Conservation (phyloP, 2,329 filamentous ascomycete species). For the Cryphonectria radicalis region DNA sequence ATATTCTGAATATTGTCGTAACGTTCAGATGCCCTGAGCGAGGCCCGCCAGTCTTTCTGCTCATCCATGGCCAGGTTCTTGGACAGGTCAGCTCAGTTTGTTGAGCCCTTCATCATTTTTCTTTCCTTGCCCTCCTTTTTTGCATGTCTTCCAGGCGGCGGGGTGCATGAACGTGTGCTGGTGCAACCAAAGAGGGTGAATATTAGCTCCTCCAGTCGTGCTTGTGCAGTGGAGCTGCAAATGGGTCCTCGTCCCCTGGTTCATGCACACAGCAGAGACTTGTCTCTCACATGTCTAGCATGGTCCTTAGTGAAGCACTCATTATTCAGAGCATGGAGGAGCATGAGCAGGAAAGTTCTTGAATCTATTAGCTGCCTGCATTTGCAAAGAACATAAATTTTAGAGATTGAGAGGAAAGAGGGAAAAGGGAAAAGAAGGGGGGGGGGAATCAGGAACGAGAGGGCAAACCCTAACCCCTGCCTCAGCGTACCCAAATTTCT, state of each 20-base stretch:
- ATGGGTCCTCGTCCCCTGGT: background rate
- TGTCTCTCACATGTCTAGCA: background rate
- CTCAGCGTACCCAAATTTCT: background rate
- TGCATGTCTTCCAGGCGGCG: background rate
- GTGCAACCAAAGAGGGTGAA: background rate
- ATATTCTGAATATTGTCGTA: slow-evolving; percentile 66
- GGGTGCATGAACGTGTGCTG: background rate
- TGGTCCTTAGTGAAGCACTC: background rate
- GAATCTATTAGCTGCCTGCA: too few relatives aligned
- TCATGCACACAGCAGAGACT: background rate
- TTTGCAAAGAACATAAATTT: background rate
- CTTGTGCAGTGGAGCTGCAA: background rate
- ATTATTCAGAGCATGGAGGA: background rate
- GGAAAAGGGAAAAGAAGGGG: too few relatives aligned
- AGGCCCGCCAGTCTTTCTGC: slow-evolving; percentile 51
- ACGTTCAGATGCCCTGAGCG: slow-evolving; percentile 61
- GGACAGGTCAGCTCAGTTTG: background rate
- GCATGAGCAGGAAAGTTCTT: too few relatives aligned
- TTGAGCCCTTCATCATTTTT: background rate
- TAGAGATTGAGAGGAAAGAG: background rate
- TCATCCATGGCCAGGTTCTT: slow-evolving; percentile 31
- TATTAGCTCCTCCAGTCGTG: background rate
- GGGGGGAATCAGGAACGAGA: background rate
- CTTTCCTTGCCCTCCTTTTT: background rate
- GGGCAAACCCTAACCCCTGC: background rate